A percentile compares a stretch with the other conserved stretches of the same genome.
Evolutionary conservation across 1,139 yeast genomes (phyloP).

Genomic region (Blastobotrys ciferrii): DNA sequence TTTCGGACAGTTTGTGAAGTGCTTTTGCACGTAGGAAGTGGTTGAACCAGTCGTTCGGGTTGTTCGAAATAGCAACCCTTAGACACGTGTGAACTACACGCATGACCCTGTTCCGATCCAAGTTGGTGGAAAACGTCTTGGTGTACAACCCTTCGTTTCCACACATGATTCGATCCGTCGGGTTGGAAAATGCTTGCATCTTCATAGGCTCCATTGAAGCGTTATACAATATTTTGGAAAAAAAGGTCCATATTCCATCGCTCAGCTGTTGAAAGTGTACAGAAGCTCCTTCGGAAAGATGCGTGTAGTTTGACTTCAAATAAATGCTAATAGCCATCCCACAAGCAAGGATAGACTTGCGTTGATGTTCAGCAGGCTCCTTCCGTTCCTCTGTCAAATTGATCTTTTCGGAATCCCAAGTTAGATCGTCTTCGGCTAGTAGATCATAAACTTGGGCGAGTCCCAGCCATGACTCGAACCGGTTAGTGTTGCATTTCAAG

Average conservation of each 20-base stretch:
- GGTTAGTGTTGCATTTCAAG: conserved; percentile 58
- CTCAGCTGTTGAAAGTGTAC: conserved; percentile 40
- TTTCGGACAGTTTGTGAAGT: conserved; percentile 45
- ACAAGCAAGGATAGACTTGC: conserved; percentile 70
- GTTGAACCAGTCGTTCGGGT: conserved; percentile 59
- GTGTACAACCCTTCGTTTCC: conserved; percentile 23
- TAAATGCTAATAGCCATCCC: conserved; percentile 67
- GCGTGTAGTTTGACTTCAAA: conserved; percentile 23
- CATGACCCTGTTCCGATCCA: conserved; percentile 16
- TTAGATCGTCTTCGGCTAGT: conserved; percentile 81
- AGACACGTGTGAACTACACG: conserved; percentile 22
- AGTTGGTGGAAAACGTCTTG: conserved; percentile 12
- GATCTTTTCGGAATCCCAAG: conserved; percentile 87
- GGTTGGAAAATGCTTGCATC: conserved; percentile 36
- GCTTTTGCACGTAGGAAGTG: conserved; percentile 61
- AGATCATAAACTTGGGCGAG: conserved; percentile 79
- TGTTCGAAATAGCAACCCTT: conserved; percentile 33
- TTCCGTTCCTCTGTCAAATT: conserved; percentile 62
- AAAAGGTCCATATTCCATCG: conserved; percentile 52
- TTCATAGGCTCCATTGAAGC: conserved; percentile 62
- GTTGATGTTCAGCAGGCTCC: conserved; percentile 62
- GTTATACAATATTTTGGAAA: conserved; percentile 61
- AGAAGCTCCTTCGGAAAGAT: conserved; percentile 4
- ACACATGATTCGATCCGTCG: conserved; percentile 29
- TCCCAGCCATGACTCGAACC: conserved; percentile 85